phyloP scores from a whole-genome alignment of 306 rosid genomes.

The Cicer yamashitae region DNA sequence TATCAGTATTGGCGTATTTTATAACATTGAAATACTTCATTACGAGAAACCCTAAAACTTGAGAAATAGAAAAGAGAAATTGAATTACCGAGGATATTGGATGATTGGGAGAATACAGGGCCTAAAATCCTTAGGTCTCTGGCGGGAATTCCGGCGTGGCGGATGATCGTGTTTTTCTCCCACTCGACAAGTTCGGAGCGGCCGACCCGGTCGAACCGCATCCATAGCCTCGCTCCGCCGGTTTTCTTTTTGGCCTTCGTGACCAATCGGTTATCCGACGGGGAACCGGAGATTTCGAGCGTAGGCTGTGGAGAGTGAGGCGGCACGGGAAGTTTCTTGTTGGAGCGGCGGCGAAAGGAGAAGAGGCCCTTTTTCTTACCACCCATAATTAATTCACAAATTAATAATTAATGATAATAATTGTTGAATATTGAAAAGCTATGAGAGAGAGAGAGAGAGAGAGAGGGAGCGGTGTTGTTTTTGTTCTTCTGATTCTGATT shows the following conservation, averaged over 20 bases:
- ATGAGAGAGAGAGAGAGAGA: background rate
- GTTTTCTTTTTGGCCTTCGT: constrained; percentile 85
- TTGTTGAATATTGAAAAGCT: background rate
- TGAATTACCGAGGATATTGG: constrained; percentile 84
- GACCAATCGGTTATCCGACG: constrained; percentile 15
- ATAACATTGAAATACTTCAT: background rate
- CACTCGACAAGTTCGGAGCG: constrained; percentile 79
- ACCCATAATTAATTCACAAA: constrained; percentile 51
- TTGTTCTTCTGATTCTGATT: background rate
- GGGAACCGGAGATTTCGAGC: constrained; percentile 28
- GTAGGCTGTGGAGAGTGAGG: constrained; percentile 26
- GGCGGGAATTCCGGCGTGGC: constrained; percentile 78
- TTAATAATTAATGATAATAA: background rate
- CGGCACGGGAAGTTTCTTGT: constrained; percentile 52
- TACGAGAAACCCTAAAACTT: constrained; percentile 23
- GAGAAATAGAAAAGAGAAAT: background rate
- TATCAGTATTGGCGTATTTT: too few relatives aligned
- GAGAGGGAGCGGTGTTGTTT: background rate
- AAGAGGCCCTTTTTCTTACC: constrained; percentile 49
- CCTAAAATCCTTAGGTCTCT: constrained; percentile 90
- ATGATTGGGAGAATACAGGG: constrained; percentile 93
- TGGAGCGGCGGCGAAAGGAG: constrained; percentile 78
- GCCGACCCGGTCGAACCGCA: constrained; percentile 81
- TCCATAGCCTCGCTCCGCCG: constrained; percentile 86
- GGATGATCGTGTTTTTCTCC: constrained; percentile 83